A percentile compares a stretch with the other conserved stretches of the same genome.
phyloP scores from a whole-genome alignment of 148 eudicot species.

The Nyssa sinensis region DNA sequence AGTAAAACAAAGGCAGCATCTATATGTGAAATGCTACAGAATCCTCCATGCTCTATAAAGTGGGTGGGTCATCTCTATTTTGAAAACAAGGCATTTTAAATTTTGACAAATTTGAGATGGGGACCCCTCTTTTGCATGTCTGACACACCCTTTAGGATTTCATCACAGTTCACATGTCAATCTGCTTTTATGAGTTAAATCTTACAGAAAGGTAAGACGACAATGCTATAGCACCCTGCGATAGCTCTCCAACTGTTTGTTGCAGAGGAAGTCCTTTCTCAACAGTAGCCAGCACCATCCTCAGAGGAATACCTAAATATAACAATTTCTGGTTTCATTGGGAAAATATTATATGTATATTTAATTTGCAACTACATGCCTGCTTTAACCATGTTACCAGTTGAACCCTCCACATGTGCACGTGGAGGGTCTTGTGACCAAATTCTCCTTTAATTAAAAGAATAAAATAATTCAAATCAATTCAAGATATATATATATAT shows the following conservation, averaged over 20 bases:
- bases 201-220: constrained; percentile 62
- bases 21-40: background rate
- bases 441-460: no score
- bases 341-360: background rate
- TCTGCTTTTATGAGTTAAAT: background rate
- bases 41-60: background rate
- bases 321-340: background rate
- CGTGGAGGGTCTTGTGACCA: no score
- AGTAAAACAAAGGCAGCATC: background rate
- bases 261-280: constrained; percentile 44
- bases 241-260: constrained; percentile 47
- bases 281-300: constrained; percentile 34
- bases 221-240: constrained; percentile 39
- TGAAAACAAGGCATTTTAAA: background rate
- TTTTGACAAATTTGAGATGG: background rate
- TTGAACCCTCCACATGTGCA: no score
- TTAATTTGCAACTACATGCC: background rate
- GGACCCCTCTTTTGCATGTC: background rate
- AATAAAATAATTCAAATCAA: background rate
- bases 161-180: background rate
- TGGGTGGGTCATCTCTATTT: background rate
- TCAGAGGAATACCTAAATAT: constrained; percentile 37
- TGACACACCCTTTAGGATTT: background rate
- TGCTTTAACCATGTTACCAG: no score
- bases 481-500: background rate